phyloP scores from a whole-genome alignment of 2,329 filamentous ascomycete genomes.

The Cladorrhinum sp. region DNA sequence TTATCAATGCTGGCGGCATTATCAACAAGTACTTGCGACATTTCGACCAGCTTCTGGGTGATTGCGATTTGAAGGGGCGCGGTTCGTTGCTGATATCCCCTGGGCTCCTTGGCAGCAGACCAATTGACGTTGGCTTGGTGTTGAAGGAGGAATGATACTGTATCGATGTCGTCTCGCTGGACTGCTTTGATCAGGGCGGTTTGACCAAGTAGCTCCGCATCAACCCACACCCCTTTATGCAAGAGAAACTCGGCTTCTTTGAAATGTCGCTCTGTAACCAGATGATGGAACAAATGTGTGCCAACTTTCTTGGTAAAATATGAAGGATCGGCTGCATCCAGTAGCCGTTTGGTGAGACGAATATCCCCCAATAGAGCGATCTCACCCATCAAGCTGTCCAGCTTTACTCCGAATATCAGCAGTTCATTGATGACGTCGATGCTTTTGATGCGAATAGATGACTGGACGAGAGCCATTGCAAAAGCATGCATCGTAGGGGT shows the following conservation, averaged over 20 bases:
- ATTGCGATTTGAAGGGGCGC: background rate
- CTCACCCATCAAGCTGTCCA: background rate
- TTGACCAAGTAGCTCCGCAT: background rate
- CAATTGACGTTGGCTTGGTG: background rate
- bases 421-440: background rate
- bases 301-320: background rate
- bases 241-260: conserved; percentile 2
- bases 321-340: background rate
- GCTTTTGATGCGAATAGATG: conserved; percentile 3
- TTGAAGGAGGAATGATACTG: background rate
- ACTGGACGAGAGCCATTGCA: background rate
- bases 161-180: background rate
- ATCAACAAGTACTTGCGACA: background rate
- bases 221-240: background rate
- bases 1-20: background rate
- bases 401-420: background rate
- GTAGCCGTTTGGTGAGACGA: conserved; percentile 3
- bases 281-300: background rate
- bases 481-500: conserved; percentile 9
- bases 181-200: background rate
- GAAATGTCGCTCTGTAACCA: background rate
- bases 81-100: background rate
- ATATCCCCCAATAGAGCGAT: background rate
- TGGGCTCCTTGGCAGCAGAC: background rate
- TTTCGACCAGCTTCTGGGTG: background rate